A percentile compares a stretch with the other conserved stretches of the same genome.
These are phyloP conservation scores for Dendrobium chrysotoxum DNA, from an alignment of 106 monocot species.

Conservation along the genomic window DNA sequence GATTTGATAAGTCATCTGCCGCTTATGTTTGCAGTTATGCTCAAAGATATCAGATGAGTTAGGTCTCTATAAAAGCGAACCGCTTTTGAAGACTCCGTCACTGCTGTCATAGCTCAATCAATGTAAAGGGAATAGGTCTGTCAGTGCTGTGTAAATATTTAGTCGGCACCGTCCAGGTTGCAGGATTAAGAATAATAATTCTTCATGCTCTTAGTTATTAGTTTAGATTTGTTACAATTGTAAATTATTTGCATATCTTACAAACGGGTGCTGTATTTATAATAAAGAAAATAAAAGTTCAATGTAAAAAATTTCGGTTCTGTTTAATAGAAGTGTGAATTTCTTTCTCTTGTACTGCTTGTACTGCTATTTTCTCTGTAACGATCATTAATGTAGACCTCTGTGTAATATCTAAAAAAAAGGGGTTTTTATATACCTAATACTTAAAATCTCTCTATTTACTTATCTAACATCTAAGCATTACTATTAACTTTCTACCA, in stretches of 20 bases:
- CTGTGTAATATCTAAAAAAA: no score
- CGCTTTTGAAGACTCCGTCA: slow-evolving; percentile 18
- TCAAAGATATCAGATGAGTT: slow-evolving; percentile 41
- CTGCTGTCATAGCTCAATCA: slow-evolving; percentile 11
- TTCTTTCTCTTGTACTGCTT: no score
- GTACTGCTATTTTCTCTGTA: no score
- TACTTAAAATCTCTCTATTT: no score
- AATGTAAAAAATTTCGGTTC: no score
- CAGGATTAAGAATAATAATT: not conserved
- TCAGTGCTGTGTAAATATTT: slow-evolving; percentile 11
- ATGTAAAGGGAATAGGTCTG: slow-evolving; percentile 10
- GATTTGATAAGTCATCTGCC: not conserved
- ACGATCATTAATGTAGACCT: no score
- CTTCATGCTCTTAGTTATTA: not conserved
- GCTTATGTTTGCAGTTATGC: slow-evolving; percentile 39
- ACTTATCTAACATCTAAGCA: no score
- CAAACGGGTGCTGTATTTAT: not conserved
- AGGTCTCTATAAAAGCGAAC: slow-evolving; percentile 27
- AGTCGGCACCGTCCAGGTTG: not conserved
- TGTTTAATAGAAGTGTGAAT: no score
- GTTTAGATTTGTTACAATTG: not conserved
- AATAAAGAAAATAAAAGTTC: no score
- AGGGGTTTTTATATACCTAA: no score
- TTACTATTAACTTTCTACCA: no score
- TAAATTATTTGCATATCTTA: not conserved